phyloP scores from a whole-genome alignment of 768 basidiomycete species.

The Termitomyces sp. region DNA sequence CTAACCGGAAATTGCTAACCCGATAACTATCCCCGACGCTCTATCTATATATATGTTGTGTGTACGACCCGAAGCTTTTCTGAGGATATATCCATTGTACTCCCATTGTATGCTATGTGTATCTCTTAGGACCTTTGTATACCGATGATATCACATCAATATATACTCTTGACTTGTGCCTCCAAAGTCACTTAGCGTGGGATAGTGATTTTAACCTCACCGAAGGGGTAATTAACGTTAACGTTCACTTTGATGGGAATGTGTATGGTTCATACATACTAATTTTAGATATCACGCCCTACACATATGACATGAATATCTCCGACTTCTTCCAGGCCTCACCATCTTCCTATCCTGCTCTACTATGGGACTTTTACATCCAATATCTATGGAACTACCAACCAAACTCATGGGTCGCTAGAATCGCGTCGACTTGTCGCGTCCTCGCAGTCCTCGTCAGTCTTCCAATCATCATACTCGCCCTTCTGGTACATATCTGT shows the following conservation, averaged over 20 bases:
- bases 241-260: no score
- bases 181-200: not conserved
- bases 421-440: conserved; percentile 60
- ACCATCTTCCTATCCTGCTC: conserved; percentile 35
- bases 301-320: conserved; percentile 33
- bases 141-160: conserved; percentile 6
- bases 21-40: conserved; percentile 15
- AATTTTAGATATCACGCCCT: not conserved
- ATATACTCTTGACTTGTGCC: not conserved
- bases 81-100: conserved; percentile 15
- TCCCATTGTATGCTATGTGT: conserved; percentile 11
- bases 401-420: conserved; percentile 64
- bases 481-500: conserved; percentile 47
- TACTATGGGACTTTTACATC: conserved; percentile 60
- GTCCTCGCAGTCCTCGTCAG: conserved; percentile 62
- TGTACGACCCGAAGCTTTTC: conserved; percentile 17
- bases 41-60: conserved; percentile 18
- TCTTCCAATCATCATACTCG: conserved; percentile 57
- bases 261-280: no score
- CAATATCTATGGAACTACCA: conserved; percentile 63
- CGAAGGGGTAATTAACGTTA: no score
- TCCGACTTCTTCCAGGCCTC: conserved; percentile 26
- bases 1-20: conserved; percentile 26
- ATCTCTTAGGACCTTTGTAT: conserved; percentile 10
- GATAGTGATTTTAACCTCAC: not conserved